A percentile compares a stretch with the other conserved stretches of the same genome.
These are phyloP conservation scores for Berberis vulgaris DNA, from an alignment of 164 flowering plant genomes.

Conservation along the genomic window DNA sequence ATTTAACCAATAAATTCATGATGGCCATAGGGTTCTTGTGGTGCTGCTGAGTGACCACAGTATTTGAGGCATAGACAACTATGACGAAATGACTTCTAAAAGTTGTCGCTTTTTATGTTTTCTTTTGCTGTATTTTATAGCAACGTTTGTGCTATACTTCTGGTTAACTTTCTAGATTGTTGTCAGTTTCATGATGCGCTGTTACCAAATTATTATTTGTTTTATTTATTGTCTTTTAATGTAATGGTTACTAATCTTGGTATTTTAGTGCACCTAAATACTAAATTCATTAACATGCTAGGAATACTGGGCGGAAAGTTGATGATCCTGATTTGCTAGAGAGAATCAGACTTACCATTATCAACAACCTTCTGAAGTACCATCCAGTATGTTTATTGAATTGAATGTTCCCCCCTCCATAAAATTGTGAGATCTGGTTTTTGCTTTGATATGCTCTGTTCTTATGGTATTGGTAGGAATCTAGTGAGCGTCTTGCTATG, in stretches of 20 bases:
- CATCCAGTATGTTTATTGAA: constrained; percentile 54
- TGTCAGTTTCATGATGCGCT: too few species aligned
- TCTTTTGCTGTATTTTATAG: too few species aligned
- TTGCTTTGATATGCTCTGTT: constrained; percentile 2
- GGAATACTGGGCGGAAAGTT: constrained; percentile 82
- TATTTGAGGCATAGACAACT: too few species aligned
- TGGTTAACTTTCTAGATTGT: too few species aligned
- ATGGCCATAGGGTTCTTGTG: too few species aligned
- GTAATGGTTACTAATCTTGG: neutral
- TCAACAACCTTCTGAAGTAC: constrained; percentile 36
- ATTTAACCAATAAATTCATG: too few species aligned
- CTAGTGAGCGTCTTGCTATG: constrained; percentile 79
- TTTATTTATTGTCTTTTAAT: neutral
- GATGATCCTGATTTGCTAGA: constrained; percentile 47
- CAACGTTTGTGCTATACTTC: too few species aligned
- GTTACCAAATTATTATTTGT: neutral
- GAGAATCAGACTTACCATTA: constrained; percentile 34
- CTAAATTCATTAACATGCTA: constrained; percentile 18
- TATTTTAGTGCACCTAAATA: neutral
- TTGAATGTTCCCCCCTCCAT: constrained; percentile 7
- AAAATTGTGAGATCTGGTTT: neutral
- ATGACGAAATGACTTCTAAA: too few species aligned
- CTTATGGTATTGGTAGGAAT: constrained; percentile 47
- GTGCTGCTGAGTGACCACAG: too few species aligned
- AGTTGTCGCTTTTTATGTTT: too few species aligned